Evolutionary conservation across 2,329 filamentous ascomycete genomes (phyloP), one percentile per base, ranked within the genome.

Genomic region (Pseudopithomyces chartarum): DNA sequence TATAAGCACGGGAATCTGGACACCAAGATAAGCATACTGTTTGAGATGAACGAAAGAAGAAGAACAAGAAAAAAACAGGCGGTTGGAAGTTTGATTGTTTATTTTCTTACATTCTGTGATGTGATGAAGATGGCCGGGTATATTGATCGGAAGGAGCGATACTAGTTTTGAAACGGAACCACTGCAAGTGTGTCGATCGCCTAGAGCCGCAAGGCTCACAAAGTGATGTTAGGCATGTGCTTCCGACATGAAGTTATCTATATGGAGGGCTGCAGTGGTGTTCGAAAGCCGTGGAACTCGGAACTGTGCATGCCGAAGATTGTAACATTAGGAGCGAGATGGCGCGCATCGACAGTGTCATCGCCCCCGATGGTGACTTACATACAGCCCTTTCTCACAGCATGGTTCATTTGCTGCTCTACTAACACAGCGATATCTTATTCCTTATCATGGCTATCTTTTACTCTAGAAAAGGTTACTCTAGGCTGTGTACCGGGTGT

Each of bases 1-100:
- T 33, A 33, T 62, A 62, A 62, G 59, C 58, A 56, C 19, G 51
- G 8, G 22, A 52, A 45, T 62, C 60, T 66, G 58, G 56, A 61
- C 45, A 54, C 19, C 12, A n/a, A 15, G 20, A 32, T 12, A 26
- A 26, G 15, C 29, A 12, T 12, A 17, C 22, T n/a, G 36, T 39
- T 51, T 20, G 32, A 45, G 11, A 19, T 5, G n/a, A 17, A 15
- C 11, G 38, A 40, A 38, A 20, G 20, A 7, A 40, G 6, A 23
- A 52, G 38, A 42, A 34, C 12, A 33, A 40, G 38, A 19, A 12
- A 34, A 12, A 29, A 34, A 42, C 44, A 55, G 51, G 51, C 52
- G 7, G 34, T 61, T 55, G 58, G 56, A 53, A 58, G 43, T 44
- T 52, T 20, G 10, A 33, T 49, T 50, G 50, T 13, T 12, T 43